Percentiles rank a stretch among this genome's conserved stretches.
Evolutionary conservation across 139 green algal genomes (phyloP).

Genomic region (Micractinium sp.): DNA sequence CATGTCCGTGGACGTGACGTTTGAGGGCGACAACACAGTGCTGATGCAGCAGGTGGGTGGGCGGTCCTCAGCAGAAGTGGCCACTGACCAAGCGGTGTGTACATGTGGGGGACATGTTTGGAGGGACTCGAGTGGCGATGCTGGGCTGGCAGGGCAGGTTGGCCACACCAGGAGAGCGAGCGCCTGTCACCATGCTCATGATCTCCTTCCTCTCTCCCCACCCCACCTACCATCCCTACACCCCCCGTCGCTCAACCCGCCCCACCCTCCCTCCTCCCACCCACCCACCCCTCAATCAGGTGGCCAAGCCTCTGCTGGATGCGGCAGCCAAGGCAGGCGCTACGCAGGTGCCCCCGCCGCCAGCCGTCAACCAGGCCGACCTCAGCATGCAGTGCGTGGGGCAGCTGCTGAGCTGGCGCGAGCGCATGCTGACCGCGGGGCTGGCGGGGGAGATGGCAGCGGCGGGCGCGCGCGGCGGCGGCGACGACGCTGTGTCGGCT

Average conservation of each 20-base stretch:
- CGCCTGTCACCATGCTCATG: background rate
- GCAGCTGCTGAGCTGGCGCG: constrained; percentile 59
- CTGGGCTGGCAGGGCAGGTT: background rate
- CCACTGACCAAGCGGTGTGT: too few species aligned
- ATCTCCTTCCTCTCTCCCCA: background rate
- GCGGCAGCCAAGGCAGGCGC: constrained; percentile 26
- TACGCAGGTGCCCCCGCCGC: constrained; percentile 2
- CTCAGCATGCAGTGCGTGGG: constrained; percentile 14
- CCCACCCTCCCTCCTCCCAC: background rate
- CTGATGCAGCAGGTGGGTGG: constrained; percentile 82
- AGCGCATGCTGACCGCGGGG: constrained; percentile 45
- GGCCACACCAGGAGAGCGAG: background rate
- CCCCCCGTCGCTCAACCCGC: background rate
- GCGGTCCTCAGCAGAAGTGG: too few species aligned
- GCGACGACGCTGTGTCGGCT: constrained; percentile 40
- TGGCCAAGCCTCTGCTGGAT: constrained; percentile 56
- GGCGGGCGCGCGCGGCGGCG: constrained; percentile 44
- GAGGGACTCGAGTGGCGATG: background rate
- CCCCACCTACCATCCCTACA: background rate
- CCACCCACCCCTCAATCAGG: constrained; percentile 5
- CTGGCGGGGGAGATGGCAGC: constrained; percentile 54
- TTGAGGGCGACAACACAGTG: constrained; percentile 95
- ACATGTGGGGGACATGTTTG: too few species aligned
- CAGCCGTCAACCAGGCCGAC: background rate
- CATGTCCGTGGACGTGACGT: constrained; percentile 87